Conservation (phyloP, 1,284 basidiomycete species). For the Thecaphora frezii region DNA sequence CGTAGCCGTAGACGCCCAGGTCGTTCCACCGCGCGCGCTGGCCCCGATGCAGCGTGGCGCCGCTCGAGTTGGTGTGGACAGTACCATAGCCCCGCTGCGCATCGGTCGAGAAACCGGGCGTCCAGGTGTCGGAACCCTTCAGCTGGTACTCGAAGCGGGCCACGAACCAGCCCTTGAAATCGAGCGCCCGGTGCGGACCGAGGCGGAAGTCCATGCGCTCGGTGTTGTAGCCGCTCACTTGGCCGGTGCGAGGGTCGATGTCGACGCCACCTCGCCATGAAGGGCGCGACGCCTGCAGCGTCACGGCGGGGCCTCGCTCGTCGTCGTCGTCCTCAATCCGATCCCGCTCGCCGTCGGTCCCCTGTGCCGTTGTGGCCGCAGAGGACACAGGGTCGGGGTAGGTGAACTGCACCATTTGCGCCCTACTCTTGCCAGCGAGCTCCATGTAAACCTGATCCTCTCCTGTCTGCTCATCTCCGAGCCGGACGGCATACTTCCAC, state of each 20-base stretch:
- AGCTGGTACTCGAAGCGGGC: conserved; percentile 67
- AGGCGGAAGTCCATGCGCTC: conserved; percentile 67
- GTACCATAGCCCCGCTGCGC: conserved; percentile 7
- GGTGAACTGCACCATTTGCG: conserved; percentile 70
- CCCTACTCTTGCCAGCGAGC: conserved; percentile 77
- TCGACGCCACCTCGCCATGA: conserved; percentile 67
- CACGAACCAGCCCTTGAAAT: conserved; percentile 73
- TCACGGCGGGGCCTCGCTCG: conserved; percentile 65
- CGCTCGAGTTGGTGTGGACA: conserved; percentile 60
- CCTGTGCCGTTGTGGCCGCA: too few species aligned
- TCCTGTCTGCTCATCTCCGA: conserved; percentile 64
- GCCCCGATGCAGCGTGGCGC: conserved; percentile 60
- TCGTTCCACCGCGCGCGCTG: conserved; percentile 56
- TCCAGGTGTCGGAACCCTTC: conserved; percentile 9
- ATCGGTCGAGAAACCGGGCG: conserved; percentile 6
- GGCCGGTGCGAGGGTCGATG: conserved; percentile 63
- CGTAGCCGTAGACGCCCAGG: conserved; percentile 67
- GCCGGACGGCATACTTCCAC: conserved; percentile 70
- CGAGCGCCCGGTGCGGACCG: conserved; percentile 60
- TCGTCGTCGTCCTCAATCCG: background rate
- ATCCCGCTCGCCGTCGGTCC: background rate
- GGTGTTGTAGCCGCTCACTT: conserved; percentile 71
- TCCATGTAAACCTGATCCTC: conserved; percentile 58
- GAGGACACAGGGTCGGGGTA: conserved; percentile 9
- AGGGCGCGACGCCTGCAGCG: conserved; percentile 72